Conservation (phyloP, 495 filamentous ascomycete genomes). For the Apiosordaria backusii region DNA sequence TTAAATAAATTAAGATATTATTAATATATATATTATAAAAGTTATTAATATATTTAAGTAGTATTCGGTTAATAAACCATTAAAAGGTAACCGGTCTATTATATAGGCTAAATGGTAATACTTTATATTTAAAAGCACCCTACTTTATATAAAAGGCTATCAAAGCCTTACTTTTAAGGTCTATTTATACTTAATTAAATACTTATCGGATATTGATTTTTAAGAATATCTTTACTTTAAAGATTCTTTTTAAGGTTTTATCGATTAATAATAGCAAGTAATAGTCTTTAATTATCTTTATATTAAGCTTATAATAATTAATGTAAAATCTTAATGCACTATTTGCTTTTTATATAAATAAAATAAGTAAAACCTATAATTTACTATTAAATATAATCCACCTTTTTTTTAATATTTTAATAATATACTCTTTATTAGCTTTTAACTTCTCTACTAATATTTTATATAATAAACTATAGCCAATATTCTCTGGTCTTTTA, state of each 20-base stretch:
- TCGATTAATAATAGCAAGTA: conserved; percentile 47
- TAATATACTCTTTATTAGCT: background rate
- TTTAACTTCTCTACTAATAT: background rate
- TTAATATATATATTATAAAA: conserved; percentile 15
- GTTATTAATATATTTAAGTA: conserved; percentile 26
- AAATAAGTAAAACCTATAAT: conserved; percentile 28
- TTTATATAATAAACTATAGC: background rate
- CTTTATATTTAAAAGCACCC: conserved; percentile 30
- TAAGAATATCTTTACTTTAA: conserved; percentile 36
- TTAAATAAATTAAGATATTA: conserved; percentile 8
- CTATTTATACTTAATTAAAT: conserved; percentile 25
- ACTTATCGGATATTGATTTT: conserved; percentile 38
- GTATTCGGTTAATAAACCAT: conserved; percentile 32
- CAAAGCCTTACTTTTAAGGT: conserved; percentile 26
- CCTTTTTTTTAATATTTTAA: conserved; percentile 10
- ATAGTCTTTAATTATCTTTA: conserved; percentile 39
- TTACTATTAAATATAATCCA: conserved; percentile 14
- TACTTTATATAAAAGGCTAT: conserved; percentile 33
- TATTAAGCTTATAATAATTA: conserved; percentile 45
- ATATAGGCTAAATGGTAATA: conserved; percentile 35
- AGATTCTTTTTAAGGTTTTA: conserved; percentile 36
- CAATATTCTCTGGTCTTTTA: background rate
- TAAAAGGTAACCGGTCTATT: conserved; percentile 28
- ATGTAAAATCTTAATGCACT: conserved; percentile 42
- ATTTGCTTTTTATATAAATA: conserved; percentile 37